Evolutionary conservation across 768 basidiomycete genomes (phyloP).

Genomic region (Boletus speciosus): DNA sequence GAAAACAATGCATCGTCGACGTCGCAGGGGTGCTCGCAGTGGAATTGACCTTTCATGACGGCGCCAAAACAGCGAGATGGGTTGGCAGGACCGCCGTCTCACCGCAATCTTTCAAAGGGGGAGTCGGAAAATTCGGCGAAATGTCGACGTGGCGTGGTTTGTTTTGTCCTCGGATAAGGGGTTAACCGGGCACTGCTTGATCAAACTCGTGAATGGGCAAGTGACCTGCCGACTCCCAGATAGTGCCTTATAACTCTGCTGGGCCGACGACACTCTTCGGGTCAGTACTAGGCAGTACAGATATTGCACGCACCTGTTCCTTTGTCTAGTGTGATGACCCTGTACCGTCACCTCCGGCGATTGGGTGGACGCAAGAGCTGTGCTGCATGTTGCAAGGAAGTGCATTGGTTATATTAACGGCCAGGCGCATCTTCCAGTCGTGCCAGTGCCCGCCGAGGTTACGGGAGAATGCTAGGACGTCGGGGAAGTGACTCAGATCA

Average conservation of each 20-base stretch:
- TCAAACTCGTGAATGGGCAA: slow-evolving; percentile 13
- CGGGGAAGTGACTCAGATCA: slow-evolving; percentile 1
- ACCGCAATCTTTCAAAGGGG: not conserved
- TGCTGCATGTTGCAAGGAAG: slow-evolving; percentile 13
- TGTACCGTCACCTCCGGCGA: slow-evolving; percentile 15
- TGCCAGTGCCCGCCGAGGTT: slow-evolving; percentile 2
- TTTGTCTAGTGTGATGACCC: not conserved
- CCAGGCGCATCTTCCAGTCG: slow-evolving; percentile 5
- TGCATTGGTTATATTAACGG: slow-evolving; percentile 23
- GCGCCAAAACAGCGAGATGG: slow-evolving; percentile 8
- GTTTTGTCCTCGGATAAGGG: slow-evolving; percentile 33
- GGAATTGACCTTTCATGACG: slow-evolving; percentile 10
- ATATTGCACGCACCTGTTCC: slow-evolving; percentile 11
- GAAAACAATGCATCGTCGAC: slow-evolving; percentile 21
- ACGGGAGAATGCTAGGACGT: not conserved
- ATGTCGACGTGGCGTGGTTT: slow-evolving; percentile 24
- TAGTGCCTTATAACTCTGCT: not conserved
- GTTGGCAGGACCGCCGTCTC: not conserved
- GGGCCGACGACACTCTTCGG: slow-evolving; percentile 1
- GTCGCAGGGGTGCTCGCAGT: slow-evolving; percentile 18
- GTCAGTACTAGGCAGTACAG: not conserved
- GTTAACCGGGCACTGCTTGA: slow-evolving; percentile 23
- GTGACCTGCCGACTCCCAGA: not conserved
- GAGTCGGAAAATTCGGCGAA: slow-evolving; percentile 12
- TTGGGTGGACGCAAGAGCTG: slow-evolving; percentile 20